Evolutionary conservation across 805 yeast species (phyloP), one percentile per base, ranked within the genome.

Genomic region (Candida sphagnicola): DNA sequence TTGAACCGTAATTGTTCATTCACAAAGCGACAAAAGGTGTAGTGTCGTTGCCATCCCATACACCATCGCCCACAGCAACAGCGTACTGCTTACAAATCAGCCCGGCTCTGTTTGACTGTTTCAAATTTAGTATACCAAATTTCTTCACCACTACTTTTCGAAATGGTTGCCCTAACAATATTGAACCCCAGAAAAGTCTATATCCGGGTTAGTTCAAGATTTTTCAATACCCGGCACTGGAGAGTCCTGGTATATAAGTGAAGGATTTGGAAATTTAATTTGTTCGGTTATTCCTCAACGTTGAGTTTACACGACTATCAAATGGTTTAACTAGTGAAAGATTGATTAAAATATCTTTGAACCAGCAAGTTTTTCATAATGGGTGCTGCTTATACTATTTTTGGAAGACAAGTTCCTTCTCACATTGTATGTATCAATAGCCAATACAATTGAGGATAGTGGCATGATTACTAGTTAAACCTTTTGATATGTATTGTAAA

Each of bases 331-430:
- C n/a, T 11, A 16, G 21, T 15, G 24, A 10, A 6, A 21, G 10
- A 21, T 6, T 21, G 24, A 21, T 6, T 21, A 21, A 6, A 21
- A 6, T 21, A 6, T 10, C 10, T 10, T 21, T 21, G 18, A 28
- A 26, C 26, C 14, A 18, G 18, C 18, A n/a, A 19, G 8, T 19
- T 25, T 6, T 15, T 31, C 14, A 19, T 28, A 40, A 67, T 67
- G 73, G 72, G 59, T 48, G 55, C 70, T 36, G 62, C 70, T 43
- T 67, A 67, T 45, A 64, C 67, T 34, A 60, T 67, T 39, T 61
- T 67, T 31, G 74, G 74, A 40, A 67, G 47, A 55, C 70, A 67
- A 56, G 74, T 67, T 44, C 72, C 69, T 41, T 58, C 74, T 29
- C 71, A 67, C 49, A 48, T 64, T 42, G 74, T 67, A 66, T 16